Percentiles rank a stretch among this genome's conserved stretches.
Conservation (phyloP, 805 yeast genomes). For the Candida endomychidarum region DNA sequence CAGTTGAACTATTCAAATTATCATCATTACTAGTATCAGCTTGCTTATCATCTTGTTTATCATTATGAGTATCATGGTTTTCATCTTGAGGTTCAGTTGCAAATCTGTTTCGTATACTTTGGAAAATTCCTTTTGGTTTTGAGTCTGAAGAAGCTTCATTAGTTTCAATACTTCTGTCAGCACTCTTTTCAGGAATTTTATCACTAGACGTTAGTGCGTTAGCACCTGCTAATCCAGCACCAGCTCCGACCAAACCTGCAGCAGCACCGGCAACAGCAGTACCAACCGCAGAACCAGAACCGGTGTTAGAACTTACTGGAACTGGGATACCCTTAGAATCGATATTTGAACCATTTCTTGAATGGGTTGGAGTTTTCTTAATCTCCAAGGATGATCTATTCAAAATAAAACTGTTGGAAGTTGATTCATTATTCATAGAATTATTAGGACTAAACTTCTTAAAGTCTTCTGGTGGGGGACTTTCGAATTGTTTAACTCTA, state of each 20-base stretch:
- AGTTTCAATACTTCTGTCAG: constrained; percentile 15
- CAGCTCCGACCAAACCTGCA: constrained; percentile 8
- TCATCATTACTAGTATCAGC: constrained; percentile 23
- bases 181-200: constrained; percentile 10
- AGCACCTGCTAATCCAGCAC: constrained; percentile 12
- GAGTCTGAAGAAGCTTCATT: not conserved
- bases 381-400: constrained; percentile 19
- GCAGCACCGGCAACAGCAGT: constrained; percentile 9
- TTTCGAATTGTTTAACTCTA: constrained; percentile 38
- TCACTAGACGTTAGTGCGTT: too few species aligned
- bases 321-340: too few species aligned
- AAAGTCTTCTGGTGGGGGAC: constrained; percentile 20
- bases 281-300: constrained; percentile 5
- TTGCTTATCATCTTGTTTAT: constrained; percentile 6
- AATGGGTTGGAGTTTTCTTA: constrained; percentile 15
- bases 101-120: constrained; percentile 34
- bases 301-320: too few species aligned
- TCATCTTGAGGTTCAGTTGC: constrained; percentile 6
- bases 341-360: constrained; percentile 2
- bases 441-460: constrained; percentile 17
- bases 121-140: constrained; percentile 29
- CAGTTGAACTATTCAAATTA: constrained; percentile 20
- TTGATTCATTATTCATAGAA: constrained; percentile 7
- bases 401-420: constrained; percentile 16
- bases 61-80: constrained; percentile 7